These are phyloP conservation scores for Coleophoma cylindrospora DNA, from an alignment of 2,329 filamentous ascomycete species.

Conservation along the genomic window DNA sequence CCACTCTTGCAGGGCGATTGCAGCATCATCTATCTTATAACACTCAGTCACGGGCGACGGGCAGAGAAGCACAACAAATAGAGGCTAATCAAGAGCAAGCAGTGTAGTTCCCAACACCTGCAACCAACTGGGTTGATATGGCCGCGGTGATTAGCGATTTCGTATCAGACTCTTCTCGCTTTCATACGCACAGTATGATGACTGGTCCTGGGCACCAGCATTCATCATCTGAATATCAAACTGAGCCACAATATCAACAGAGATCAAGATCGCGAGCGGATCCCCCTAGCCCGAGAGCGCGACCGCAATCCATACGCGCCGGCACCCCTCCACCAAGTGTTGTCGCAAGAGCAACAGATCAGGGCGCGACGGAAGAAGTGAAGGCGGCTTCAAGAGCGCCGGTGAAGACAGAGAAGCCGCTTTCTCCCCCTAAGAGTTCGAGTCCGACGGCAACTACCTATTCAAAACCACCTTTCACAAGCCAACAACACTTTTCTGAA, in stretches of 20 bases:
- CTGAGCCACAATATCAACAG: slow-evolving; percentile 18
- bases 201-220: slow-evolving; percentile 39
- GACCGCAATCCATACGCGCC: slow-evolving; percentile 4
- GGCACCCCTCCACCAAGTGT: slow-evolving; percentile 19
- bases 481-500: slow-evolving; percentile 20
- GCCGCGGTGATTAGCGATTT: slow-evolving; percentile 65
- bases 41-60: neutral
- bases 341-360: slow-evolving; percentile 8
- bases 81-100: slow-evolving; percentile 15
- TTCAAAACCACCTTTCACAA: slow-evolving; percentile 17
- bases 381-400: neutral
- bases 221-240: slow-evolving; percentile 36
- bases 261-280: slow-evolving; percentile 18
- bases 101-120: slow-evolving; percentile 15
- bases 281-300: slow-evolving; percentile 17
- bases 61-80: neutral
- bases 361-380: slow-evolving; percentile 6
- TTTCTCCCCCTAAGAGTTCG: slow-evolving; percentile 23
- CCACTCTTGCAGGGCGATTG: neutral
- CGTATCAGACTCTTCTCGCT: slow-evolving; percentile 66
- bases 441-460: slow-evolving; percentile 15
- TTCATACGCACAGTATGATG: slow-evolving; percentile 55
- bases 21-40: neutral
- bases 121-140: slow-evolving; percentile 38
- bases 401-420: slow-evolving; percentile 13